These are phyloP conservation scores for Solanum pinnatisectum DNA, from an alignment of 257 asterid genomes.

Conservation along the genomic window DNA sequence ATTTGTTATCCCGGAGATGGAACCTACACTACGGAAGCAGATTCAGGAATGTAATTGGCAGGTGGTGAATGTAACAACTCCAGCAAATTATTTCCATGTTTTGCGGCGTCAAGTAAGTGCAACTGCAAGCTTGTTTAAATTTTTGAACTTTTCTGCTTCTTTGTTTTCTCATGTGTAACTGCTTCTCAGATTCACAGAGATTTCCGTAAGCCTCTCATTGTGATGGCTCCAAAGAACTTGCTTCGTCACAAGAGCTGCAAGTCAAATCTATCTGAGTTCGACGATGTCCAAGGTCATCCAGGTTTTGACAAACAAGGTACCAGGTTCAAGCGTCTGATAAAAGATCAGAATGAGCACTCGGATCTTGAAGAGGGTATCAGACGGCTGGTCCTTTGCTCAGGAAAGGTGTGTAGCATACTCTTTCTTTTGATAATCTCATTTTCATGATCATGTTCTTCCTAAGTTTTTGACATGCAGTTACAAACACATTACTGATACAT, in stretches of 20 bases:
- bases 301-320: constrained; percentile 27
- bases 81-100: constrained; percentile 96
- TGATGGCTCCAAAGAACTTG: constrained; percentile 28
- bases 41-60: constrained; percentile 99
- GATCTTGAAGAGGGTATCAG: constrained; percentile 19
- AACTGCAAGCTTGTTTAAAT: not conserved
- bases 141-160: not conserved
- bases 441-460: not conserved
- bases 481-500: not conserved
- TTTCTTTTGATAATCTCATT: not conserved
- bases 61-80: constrained; percentile 98
- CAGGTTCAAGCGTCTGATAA: constrained; percentile 18
- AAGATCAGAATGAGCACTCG: constrained; percentile 15
- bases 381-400: constrained; percentile 25
- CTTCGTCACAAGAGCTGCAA: constrained; percentile 24
- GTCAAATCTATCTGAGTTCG: constrained; percentile 19
- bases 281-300: constrained; percentile 20
- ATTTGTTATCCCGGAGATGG: constrained; percentile 92
- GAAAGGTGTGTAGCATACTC: constrained; percentile 12
- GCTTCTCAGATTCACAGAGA: constrained; percentile 2
- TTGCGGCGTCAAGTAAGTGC: constrained; percentile 92
- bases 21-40: constrained; percentile 76
- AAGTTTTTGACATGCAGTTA: not conserved
- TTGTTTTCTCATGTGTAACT: not conserved
- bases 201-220: constrained; percentile 26